These are phyloP conservation scores for Alopecurus myosuroides DNA, from an alignment of 176 grass and related monocot genomes.

Conservation along the genomic window DNA sequence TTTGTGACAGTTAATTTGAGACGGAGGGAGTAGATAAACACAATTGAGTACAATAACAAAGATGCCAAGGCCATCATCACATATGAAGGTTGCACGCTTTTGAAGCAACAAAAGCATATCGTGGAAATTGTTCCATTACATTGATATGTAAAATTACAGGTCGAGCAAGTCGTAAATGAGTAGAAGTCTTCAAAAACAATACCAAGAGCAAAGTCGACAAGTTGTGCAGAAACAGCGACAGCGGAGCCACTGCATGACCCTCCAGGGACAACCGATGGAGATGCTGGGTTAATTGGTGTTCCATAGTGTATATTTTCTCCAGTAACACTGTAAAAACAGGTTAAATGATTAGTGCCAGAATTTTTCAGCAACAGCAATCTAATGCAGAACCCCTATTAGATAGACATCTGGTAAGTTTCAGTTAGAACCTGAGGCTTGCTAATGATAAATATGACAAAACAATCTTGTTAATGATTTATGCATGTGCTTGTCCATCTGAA, in stretches of 20 bases:
- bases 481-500: neutral
- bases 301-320: conserved; percentile 85
- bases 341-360: conserved; percentile 8
- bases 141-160: neutral
- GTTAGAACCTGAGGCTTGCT: neutral
- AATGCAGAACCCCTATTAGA: neutral
- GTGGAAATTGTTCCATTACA: neutral
- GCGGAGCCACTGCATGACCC: conserved; percentile 94
- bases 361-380: neutral
- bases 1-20: no score
- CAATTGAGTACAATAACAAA: neutral
- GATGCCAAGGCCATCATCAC: conserved; percentile 1
- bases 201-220: conserved; percentile 94
- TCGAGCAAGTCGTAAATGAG: neutral
- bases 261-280: conserved; percentile 58
- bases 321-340: conserved; percentile 58
- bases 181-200: conserved; percentile 18
- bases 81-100: neutral
- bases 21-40: no score
- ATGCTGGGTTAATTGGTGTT: conserved; percentile 59
- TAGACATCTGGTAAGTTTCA: neutral
- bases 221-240: conserved; percentile 74
- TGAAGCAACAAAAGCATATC: neutral
- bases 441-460: neutral
- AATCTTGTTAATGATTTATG: neutral